These are phyloP conservation scores for Sugiyamaella japonica DNA, from an alignment of 1,139 yeast species.

Conservation along the genomic window DNA sequence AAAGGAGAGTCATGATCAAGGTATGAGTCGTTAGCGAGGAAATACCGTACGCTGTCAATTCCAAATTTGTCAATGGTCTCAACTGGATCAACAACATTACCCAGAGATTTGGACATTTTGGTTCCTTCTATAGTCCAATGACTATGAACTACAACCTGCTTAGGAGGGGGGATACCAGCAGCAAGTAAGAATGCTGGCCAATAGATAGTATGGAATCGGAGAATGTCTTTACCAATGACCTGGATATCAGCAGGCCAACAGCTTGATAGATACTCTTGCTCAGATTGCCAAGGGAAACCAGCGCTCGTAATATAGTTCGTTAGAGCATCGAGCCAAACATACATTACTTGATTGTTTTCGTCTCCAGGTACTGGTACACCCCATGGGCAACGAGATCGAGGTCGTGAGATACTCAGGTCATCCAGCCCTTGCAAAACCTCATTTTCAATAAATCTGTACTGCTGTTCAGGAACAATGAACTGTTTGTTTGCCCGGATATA, in stretches of 20 bases:
- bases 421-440: constrained; percentile 56
- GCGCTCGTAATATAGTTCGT: constrained; percentile 78
- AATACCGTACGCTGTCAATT: constrained; percentile 72
- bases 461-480: constrained; percentile 65
- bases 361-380: constrained; percentile 89
- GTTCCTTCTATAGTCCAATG: constrained; percentile 92
- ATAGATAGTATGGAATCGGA: constrained; percentile 79
- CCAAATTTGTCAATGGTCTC: constrained; percentile 57
- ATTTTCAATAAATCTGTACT: constrained; percentile 54
- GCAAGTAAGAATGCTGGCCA: constrained; percentile 96
- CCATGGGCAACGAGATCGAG: constrained; percentile 76
- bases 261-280: constrained; percentile 22
- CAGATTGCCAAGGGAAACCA: constrained; percentile 54
- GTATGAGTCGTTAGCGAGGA: constrained; percentile 72
- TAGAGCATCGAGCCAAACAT: constrained; percentile 97
- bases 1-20: constrained; percentile 79
- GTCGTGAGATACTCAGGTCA: constrained; percentile 86
- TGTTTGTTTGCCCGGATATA: constrained; percentile 47
- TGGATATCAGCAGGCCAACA: constrained; percentile 69
- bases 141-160: constrained; percentile 80
- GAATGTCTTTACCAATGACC: constrained; percentile 87
- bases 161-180: constrained; percentile 68
- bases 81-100: constrained; percentile 94
- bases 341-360: constrained; percentile 63
- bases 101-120: constrained; percentile 91